A percentile compares a stretch with the other conserved stretches of the same genome.
Evolutionary conservation across 306 rosid genomes (phyloP).

Genomic region (Elaeagnus macrophylla): DNA sequence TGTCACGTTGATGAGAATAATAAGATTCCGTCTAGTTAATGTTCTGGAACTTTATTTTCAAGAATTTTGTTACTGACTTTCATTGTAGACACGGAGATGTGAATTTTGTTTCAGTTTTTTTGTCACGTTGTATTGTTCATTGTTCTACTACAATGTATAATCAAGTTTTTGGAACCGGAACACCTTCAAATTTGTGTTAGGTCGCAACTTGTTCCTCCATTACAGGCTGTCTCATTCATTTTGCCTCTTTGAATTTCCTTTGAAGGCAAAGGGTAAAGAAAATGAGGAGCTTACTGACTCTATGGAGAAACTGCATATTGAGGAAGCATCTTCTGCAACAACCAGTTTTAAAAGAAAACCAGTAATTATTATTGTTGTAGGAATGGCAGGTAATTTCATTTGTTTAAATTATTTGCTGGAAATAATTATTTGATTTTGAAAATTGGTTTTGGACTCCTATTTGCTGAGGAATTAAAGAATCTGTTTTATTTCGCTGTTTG

Average conservation of each 20-base stretch:
- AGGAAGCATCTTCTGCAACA: slow-evolving; percentile 42
- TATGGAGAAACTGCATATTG: slow-evolving; percentile 55
- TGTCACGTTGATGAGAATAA: no score
- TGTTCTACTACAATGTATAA: no score
- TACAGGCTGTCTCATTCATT: slow-evolving; percentile 5
- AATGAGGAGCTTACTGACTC: slow-evolving; percentile 48
- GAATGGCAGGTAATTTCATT: slow-evolving; percentile 67
- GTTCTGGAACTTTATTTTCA: no score
- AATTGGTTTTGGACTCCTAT: background rate
- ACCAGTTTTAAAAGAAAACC: slow-evolving; percentile 64
- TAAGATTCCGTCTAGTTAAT: no score
- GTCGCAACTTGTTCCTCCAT: background rate
- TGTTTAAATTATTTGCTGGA: background rate
- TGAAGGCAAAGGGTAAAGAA: slow-evolving; percentile 42
- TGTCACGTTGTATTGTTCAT: no score
- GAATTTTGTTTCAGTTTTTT: no score
- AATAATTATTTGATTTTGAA: background rate
- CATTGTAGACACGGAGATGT: no score
- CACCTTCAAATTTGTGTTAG: background rate
- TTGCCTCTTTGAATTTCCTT: slow-evolving; percentile 12
- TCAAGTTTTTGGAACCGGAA: background rate
- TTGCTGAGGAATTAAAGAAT: background rate
- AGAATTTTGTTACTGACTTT: no score
- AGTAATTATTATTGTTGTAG: slow-evolving; percentile 69
- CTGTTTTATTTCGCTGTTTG: background rate